Conservation (phyloP, 306 rosid genomes). For the Begonia fuchsioides region DNA sequence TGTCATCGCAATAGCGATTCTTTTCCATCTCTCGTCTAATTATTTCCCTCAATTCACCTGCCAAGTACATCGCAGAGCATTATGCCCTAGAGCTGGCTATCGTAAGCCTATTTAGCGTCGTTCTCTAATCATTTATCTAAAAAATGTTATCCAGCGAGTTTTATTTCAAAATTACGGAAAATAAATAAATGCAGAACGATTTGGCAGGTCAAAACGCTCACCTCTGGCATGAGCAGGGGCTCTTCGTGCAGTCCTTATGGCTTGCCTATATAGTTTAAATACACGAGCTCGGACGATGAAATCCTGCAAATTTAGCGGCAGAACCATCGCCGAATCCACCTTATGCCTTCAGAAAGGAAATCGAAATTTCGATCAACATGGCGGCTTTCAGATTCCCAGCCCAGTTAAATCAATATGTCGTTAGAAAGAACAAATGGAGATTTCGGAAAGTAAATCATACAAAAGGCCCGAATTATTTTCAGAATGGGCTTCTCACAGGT, state of each 20-base stretch:
- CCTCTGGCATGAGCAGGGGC: constrained; percentile 66
- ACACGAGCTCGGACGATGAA: constrained; percentile 74
- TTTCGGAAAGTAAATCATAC: too few relatives aligned
- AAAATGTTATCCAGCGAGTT: too few relatives aligned
- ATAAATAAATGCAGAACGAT: background rate
- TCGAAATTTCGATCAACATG: background rate
- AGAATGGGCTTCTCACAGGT: too few relatives aligned
- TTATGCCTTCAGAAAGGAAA: constrained; percentile 9
- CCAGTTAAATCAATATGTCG: constrained; percentile 5
- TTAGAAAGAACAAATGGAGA: too few relatives aligned
- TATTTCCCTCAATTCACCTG: constrained; percentile 61
- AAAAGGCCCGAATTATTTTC: too few relatives aligned
- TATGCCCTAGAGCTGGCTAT: background rate
- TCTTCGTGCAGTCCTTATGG: constrained; percentile 44
- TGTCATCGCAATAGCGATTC: constrained; percentile 51
- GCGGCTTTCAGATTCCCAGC: constrained; percentile 18
- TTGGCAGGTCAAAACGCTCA: constrained; percentile 2
- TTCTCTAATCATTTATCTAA: background rate
- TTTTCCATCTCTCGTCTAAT: constrained; percentile 72
- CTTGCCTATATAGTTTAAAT: constrained; percentile 69
- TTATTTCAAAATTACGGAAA: too few relatives aligned
- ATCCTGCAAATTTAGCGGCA: constrained; percentile 55
- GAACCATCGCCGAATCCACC: constrained; percentile 24
- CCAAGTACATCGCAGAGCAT: constrained; percentile 10
- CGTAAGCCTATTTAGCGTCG: background rate